Percentiles rank a stretch among this genome's conserved stretches.
Conservation (phyloP, 768 basidiomycete genomes). For the Imleria badia region DNA sequence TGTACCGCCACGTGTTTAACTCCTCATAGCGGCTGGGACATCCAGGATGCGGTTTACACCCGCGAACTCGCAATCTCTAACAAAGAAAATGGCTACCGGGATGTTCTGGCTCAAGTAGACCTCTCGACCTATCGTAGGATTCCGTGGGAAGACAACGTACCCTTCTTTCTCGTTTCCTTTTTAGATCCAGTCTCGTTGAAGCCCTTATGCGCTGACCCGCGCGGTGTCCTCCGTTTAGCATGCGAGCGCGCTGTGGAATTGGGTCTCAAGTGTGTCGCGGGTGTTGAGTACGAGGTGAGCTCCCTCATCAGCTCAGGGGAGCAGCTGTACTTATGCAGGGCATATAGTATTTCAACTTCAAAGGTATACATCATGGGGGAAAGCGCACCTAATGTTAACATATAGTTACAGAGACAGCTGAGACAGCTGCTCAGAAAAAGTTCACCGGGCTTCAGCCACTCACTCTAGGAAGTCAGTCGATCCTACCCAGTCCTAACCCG, state of each 20-base stretch:
- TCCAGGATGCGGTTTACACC: slow-evolving; percentile 84
- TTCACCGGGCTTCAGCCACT: slow-evolving; percentile 74
- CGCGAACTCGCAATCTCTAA: slow-evolving; percentile 90
- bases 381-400: neutral
- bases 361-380: slow-evolving; percentile 49
- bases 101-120: slow-evolving; percentile 85
- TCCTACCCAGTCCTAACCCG: neutral
- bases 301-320: neutral
- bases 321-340: slow-evolving; percentile 3
- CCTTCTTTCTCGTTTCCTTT: slow-evolving; percentile 93
- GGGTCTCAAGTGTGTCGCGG: slow-evolving; percentile 72
- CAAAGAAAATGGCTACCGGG: slow-evolving; percentile 87
- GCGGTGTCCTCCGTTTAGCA: slow-evolving; percentile 70
- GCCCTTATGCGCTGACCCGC: slow-evolving; percentile 80
- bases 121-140: slow-evolving; percentile 85
- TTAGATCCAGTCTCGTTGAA: slow-evolving; percentile 80
- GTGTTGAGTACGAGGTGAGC: slow-evolving; percentile 88
- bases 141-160: slow-evolving; percentile 88
- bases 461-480: slow-evolving; percentile 84
- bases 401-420: slow-evolving; percentile 67
- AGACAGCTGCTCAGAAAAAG: slow-evolving; percentile 71
- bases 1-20: slow-evolving; percentile 1
- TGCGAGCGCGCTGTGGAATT: slow-evolving; percentile 46
- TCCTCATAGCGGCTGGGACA: slow-evolving; percentile 75
- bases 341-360: slow-evolving; percentile 89